Conservation (phyloP, 345 rosid species). For the Arabidopsis suecica region DNA sequence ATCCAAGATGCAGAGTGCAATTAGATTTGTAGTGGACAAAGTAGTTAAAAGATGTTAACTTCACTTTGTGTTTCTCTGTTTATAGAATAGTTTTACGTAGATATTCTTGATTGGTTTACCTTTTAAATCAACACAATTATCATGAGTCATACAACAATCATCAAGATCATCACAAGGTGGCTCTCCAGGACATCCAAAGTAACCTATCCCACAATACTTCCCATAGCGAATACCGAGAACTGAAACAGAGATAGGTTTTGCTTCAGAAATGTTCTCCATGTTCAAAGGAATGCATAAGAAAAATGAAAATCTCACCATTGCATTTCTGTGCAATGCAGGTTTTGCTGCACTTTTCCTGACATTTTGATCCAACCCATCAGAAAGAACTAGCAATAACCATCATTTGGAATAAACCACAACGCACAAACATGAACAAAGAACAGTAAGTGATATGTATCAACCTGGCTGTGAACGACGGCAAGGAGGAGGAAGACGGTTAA, state of each 20-base stretch:
- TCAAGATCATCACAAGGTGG: conserved; percentile 87
- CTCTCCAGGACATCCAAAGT: conserved; percentile 90
- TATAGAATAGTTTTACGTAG: not conserved
- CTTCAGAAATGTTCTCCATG: not conserved
- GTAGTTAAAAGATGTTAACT: not conserved
- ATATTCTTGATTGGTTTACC: conserved; percentile 47
- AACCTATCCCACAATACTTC: conserved; percentile 92
- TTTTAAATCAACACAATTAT: conserved; percentile 73
- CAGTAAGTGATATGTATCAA: not conserved
- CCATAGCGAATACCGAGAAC: conserved; percentile 68
- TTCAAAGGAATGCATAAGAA: not conserved
- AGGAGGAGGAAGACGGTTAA: conserved; percentile 50
- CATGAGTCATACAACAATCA: conserved; percentile 88
- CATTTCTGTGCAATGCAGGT: conserved; percentile 71
- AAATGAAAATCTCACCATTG: conserved; percentile 52
- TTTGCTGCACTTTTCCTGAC: conserved; percentile 72
- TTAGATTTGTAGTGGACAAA: no score
- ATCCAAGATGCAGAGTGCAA: not conserved
- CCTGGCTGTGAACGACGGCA: conserved; percentile 38
- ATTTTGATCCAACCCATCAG: conserved; percentile 8
- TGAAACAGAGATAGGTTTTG: not conserved
- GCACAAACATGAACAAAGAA: not conserved
- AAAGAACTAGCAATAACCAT: conserved; percentile 12
- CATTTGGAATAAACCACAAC: not conserved
- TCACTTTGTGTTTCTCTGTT: not conserved